A percentile compares a stretch with the other conserved stretches of the same genome.
phyloP scores from a whole-genome alignment of 78 protist species.

The Dictyostelium brefeldianum region DNA sequence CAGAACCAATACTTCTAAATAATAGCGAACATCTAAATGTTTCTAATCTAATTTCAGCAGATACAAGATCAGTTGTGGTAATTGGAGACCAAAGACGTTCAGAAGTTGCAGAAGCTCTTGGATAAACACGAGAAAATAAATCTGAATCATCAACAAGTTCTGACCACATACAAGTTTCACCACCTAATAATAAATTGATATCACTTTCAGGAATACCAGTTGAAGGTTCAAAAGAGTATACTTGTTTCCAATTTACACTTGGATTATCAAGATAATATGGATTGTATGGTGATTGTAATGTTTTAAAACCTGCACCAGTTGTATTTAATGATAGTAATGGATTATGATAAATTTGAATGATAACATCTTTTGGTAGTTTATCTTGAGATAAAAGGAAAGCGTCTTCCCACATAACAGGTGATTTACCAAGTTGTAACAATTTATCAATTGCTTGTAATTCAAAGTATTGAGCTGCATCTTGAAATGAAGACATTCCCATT shows the following conservation, averaged over 20 bases:
- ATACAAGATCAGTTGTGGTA: background rate
- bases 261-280: background rate
- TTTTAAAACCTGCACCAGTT: conserved; percentile 8
- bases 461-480: background rate
- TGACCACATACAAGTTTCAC: conserved; percentile 13
- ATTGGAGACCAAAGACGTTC: background rate
- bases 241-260: background rate
- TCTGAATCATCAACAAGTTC: background rate
- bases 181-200: background rate
- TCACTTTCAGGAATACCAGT: background rate
- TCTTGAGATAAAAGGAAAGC: background rate
- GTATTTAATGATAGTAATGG: background rate
- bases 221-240: background rate
- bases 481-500: background rate
- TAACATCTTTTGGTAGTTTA: background rate
- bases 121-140: background rate
- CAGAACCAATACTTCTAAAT: background rate
- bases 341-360: background rate
- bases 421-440: background rate
- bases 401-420: conserved; percentile 4
- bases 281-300: background rate
- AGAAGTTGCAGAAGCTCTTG: conserved; percentile 2
- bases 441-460: conserved; percentile 10
- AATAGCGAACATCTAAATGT: background rate
- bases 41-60: background rate